phyloP scores from a whole-genome alignment of 495 filamentous ascomycete species.

The Aspergillus taichungensis region DNA sequence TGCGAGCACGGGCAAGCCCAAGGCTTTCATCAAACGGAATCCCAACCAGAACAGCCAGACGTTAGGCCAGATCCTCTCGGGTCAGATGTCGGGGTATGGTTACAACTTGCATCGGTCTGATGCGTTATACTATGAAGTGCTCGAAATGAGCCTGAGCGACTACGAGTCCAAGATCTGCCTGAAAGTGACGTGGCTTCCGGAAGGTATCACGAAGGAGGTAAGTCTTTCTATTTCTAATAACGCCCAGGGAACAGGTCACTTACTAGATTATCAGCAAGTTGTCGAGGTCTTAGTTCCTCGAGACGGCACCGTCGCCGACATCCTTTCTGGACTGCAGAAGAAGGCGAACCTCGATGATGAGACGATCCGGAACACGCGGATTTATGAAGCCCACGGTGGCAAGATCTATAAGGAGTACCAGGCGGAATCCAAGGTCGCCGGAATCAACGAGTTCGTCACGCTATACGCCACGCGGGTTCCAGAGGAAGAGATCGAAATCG shows the following conservation, averaged over 20 bases:
- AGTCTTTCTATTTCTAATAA: slow-evolving; percentile 13
- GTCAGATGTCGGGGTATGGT: slow-evolving; percentile 51
- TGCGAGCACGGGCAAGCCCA: slow-evolving; percentile 60
- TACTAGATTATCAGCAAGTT: slow-evolving; percentile 45
- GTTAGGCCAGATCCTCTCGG: slow-evolving; percentile 61
- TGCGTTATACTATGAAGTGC: slow-evolving; percentile 77
- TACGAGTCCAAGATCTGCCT: slow-evolving; percentile 81
- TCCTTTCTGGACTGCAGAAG: slow-evolving; percentile 63
- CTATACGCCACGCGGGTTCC: slow-evolving; percentile 74
- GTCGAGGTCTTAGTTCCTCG: slow-evolving; percentile 79
- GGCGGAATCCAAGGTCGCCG: slow-evolving; percentile 53
- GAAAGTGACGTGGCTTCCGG: slow-evolving; percentile 74
- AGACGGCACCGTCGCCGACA: slow-evolving; percentile 65
- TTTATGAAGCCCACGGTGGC: slow-evolving; percentile 70
- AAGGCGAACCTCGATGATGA: slow-evolving; percentile 75
- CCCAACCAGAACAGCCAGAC: slow-evolving; percentile 53
- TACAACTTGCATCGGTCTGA: slow-evolving; percentile 63
- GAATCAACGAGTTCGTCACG: slow-evolving; percentile 76
- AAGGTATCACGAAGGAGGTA: slow-evolving; percentile 87
- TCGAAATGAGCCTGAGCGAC: slow-evolving; percentile 90
- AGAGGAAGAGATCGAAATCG: slow-evolving; percentile 62
- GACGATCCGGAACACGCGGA: slow-evolving; percentile 52
- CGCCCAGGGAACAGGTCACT: not conserved
- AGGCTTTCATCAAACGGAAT: slow-evolving; percentile 63
- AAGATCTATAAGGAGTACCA: slow-evolving; percentile 72